Percentiles rank a stretch among this genome's conserved stretches.
These are phyloP conservation scores for Hypoxylon sp. DNA, from an alignment of 2,329 filamentous ascomycete genomes.

Conservation along the genomic window DNA sequence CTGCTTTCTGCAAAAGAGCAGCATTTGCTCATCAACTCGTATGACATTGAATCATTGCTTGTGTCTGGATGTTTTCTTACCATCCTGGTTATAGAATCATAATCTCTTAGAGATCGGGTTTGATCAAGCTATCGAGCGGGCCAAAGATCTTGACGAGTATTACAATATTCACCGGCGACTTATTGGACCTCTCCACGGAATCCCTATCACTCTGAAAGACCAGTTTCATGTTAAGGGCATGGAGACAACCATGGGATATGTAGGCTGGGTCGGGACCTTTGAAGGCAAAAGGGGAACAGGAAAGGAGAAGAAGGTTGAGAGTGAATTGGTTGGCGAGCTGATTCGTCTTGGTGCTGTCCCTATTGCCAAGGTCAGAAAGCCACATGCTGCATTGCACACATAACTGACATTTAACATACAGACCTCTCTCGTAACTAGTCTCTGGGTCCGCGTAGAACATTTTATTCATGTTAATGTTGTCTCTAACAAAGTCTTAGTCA, in stretches of 20 bases:
- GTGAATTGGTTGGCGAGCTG: constrained; percentile 12
- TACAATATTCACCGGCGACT: not conserved
- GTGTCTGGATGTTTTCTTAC: not conserved
- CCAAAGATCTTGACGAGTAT: constrained; percentile 13
- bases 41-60: not conserved
- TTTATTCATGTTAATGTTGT: not conserved
- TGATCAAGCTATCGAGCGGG: constrained; percentile 7
- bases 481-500: constrained; percentile 1
- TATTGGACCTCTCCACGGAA: constrained; percentile 22
- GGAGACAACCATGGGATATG: constrained; percentile 27
- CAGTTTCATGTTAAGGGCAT: constrained; percentile 27
- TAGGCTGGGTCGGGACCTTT: constrained; percentile 25
- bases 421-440: constrained; percentile 5
- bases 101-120: constrained; percentile 15
- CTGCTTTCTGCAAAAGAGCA: constrained; percentile 19
- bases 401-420: not conserved
- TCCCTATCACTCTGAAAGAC: constrained; percentile 23
- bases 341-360: constrained; percentile 13
- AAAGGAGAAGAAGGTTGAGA: constrained; percentile 11
- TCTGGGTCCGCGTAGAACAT: constrained; percentile 1
- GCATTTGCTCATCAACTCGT: constrained; percentile 20
- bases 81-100: constrained; percentile 5
- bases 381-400: not conserved
- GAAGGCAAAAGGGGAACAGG: constrained; percentile 9
- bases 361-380: constrained; percentile 9